phyloP scores from a whole-genome alignment of 78 protist species.

The Emiliania huxleyi region DNA sequence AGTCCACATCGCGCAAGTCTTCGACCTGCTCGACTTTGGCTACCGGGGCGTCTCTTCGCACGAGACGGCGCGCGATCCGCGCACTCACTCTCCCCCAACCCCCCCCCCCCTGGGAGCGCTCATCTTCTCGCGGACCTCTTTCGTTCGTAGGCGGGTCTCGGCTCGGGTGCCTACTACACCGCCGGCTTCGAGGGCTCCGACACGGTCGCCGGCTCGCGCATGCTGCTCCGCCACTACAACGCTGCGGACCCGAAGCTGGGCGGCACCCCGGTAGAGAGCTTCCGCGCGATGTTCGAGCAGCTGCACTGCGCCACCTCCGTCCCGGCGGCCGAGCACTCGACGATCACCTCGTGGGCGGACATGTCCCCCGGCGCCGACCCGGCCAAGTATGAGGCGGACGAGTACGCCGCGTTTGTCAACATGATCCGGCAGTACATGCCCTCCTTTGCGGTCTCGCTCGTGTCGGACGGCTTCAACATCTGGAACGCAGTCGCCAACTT shows the following conservation, averaged over 20 bases:
- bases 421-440: conserved; percentile 33
- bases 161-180: conserved; percentile 27
- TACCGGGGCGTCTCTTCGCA: conserved; percentile 35
- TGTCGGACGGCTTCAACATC: conserved; percentile 50
- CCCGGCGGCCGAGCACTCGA: conserved; percentile 60
- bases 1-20: not conserved
- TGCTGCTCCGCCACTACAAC: not conserved
- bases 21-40: conserved; percentile 59
- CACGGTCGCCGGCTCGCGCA: not conserved
- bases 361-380: not conserved
- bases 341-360: conserved; percentile 50
- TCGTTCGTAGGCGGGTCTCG: conserved; percentile 41
- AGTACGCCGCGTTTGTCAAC: conserved; percentile 35
- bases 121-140: no score
- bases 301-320: not conserved
- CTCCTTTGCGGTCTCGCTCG: conserved; percentile 11
- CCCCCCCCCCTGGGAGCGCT: no score
- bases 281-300: not conserved
- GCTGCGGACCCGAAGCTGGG: no score
- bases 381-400: not conserved
- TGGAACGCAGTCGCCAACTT: conserved; percentile 4
- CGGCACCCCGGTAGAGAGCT: not conserved
- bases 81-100: no score
- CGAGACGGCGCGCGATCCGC: no score
- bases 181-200: not conserved